These are phyloP conservation scores for Wickerhamiella musiphila DNA, from an alignment of 805 yeast species.

Conservation along the genomic window DNA sequence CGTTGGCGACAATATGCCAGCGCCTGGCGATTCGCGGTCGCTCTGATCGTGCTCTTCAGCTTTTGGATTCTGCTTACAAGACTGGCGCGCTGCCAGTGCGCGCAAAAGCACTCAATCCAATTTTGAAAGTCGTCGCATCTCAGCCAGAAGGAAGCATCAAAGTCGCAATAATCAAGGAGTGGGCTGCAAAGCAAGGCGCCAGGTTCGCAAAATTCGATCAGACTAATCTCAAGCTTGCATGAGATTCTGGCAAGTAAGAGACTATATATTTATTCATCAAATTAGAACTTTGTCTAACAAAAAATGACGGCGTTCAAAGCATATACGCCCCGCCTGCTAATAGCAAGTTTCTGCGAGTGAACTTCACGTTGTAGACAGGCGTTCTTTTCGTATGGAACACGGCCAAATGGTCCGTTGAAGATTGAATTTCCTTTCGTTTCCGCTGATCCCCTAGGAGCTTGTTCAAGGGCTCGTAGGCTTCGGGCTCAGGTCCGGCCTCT, in stretches of 20 bases:
- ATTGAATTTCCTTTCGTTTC: slow-evolving; percentile 52
- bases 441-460: slow-evolving; percentile 10
- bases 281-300: slow-evolving; percentile 2
- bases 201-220: slow-evolving; percentile 7
- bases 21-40: slow-evolving; percentile 1
- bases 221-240: too few species aligned
- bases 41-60: slow-evolving; percentile 10
- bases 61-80: slow-evolving; percentile 6
- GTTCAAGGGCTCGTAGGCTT: slow-evolving; percentile 29
- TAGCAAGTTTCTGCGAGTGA: slow-evolving; percentile 79
- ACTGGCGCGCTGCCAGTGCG: slow-evolving; percentile 4
- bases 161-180: neutral
- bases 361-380: slow-evolving; percentile 83
- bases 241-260: too few species aligned
- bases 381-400: slow-evolving; percentile 88
- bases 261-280: slow-evolving; percentile 1
- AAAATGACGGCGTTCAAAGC: too few species aligned
- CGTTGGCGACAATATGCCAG: slow-evolving; percentile 10
- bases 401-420: slow-evolving; percentile 79
- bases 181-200: neutral
- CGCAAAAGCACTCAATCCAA: slow-evolving; percentile 5
- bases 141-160: neutral
- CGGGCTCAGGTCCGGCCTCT: slow-evolving; percentile 70
- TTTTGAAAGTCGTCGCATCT: slow-evolving; percentile 2
- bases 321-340: slow-evolving; percentile 81